These are phyloP conservation scores for Sugiyamaella chiloensis DNA, from an alignment of 805 yeast genomes.

Conservation along the genomic window DNA sequence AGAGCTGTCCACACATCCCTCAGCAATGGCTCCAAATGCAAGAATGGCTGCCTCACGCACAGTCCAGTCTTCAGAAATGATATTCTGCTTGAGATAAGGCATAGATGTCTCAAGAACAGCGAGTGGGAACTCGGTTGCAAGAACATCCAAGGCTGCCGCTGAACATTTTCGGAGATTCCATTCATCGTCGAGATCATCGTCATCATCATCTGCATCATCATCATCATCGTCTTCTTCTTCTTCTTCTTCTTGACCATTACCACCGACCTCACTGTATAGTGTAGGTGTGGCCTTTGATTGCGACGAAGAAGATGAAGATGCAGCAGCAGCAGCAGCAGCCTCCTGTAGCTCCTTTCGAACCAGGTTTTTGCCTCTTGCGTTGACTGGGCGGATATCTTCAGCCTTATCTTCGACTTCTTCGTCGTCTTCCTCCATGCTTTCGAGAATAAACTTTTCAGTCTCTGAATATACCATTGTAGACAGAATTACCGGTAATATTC, in stretches of 20 bases:
- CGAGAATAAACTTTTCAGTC: slow-evolving; percentile 65
- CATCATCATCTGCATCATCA: slow-evolving; percentile 72
- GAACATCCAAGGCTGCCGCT: slow-evolving; percentile 85
- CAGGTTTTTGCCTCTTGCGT: slow-evolving; percentile 58
- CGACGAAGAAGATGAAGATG: slow-evolving; percentile 4
- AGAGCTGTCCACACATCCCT: slow-evolving; percentile 74
- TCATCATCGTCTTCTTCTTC: slow-evolving; percentile 56
- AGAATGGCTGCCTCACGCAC: slow-evolving; percentile 89
- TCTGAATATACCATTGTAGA: slow-evolving; percentile 85
- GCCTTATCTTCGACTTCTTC: slow-evolving; percentile 75
- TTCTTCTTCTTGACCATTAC: slow-evolving; percentile 32
- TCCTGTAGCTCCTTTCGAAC: slow-evolving; percentile 19
- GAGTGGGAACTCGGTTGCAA: slow-evolving; percentile 65
- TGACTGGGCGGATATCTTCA: slow-evolving; percentile 83
- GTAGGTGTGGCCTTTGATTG: slow-evolving; percentile 12
- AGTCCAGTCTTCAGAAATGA: slow-evolving; percentile 76
- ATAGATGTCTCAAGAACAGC: slow-evolving; percentile 64
- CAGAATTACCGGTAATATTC: slow-evolving; percentile 73
- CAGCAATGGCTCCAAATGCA: slow-evolving; percentile 93
- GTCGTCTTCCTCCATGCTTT: slow-evolving; percentile 69
- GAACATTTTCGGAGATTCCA: slow-evolving; percentile 94
- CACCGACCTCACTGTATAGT: no score
- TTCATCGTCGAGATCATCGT: slow-evolving; percentile 61
- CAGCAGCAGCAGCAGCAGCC: not conserved
- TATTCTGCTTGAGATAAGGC: slow-evolving; percentile 70